phyloP scores from a whole-genome alignment of 805 yeast genomes.

The Kodamaea leandrae region DNA sequence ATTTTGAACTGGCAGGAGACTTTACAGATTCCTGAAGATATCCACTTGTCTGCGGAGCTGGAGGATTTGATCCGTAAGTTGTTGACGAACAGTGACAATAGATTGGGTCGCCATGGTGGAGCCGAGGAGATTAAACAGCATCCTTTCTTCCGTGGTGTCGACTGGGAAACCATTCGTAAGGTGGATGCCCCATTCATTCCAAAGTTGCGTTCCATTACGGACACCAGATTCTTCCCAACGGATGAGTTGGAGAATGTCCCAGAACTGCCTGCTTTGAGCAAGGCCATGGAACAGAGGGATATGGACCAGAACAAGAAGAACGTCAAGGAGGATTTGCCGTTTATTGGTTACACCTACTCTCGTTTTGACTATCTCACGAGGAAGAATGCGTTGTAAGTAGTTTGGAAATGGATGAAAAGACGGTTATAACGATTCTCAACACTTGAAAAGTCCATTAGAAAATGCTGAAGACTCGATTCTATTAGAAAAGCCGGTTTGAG shows the following conservation, averaged over 20 bases:
- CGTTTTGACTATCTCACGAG: conserved; percentile 89
- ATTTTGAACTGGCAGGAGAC: conserved; percentile 90
- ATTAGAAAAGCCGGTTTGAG: no score
- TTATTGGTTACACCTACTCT: conserved; percentile 95
- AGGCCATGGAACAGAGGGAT: conserved; percentile 65
- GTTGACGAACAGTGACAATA: conserved; percentile 71
- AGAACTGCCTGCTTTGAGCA: conserved; percentile 63
- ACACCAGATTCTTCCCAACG: conserved; percentile 96
- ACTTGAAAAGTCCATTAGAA: no score
- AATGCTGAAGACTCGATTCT: no score
- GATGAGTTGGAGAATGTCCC: conserved; percentile 95
- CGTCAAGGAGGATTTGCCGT: conserved; percentile 86
- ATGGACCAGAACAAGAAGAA: conserved; percentile 47
- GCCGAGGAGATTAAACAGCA: conserved; percentile 88
- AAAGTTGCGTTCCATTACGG: conserved; percentile 85
- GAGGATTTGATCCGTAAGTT: conserved; percentile 81
- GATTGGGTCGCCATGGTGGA: conserved; percentile 87
- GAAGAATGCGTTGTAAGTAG: conserved; percentile 50
- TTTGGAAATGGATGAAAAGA: no score
- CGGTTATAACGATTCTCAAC: no score
- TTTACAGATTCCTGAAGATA: conserved; percentile 84
- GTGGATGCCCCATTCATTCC: conserved; percentile 95
- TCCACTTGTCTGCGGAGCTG: conserved; percentile 82
- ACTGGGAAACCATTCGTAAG: conserved; percentile 84
- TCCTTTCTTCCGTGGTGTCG: conserved; percentile 94